Conservation (phyloP, 1,284 basidiomycete genomes). For the Apiotrichum sp. region DNA sequence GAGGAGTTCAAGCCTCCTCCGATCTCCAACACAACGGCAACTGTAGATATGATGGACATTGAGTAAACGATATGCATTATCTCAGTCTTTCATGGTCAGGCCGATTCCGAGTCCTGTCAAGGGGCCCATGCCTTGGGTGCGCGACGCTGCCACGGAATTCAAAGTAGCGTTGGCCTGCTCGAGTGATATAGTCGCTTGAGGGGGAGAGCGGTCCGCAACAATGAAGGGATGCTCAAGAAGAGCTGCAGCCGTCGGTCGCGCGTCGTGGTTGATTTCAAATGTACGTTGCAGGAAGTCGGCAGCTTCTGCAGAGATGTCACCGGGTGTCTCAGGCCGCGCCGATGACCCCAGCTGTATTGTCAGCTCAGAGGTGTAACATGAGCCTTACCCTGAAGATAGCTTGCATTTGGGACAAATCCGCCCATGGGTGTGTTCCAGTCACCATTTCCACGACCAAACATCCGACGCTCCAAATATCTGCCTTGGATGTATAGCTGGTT, state of each 20-base stretch:
- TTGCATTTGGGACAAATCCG: conserved; percentile 97
- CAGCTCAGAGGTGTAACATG: background rate
- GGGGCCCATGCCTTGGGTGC: conserved; percentile 1
- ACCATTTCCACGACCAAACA: conserved; percentile 98
- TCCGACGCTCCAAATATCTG: conserved; percentile 98
- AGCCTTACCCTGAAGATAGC: conserved; percentile 80
- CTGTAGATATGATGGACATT: conserved; percentile 24
- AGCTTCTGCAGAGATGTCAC: conserved; percentile 78
- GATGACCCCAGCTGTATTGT: conserved; percentile 73
- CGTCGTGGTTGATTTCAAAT: conserved; percentile 75
- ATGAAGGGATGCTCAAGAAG: conserved; percentile 74
- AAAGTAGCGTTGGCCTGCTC: conserved; percentile 15
- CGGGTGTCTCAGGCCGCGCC: conserved; percentile 73
- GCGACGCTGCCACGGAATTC: conserved; percentile 11
- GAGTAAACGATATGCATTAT: conserved; percentile 13
- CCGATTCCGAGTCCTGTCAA: background rate
- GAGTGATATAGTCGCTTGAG: conserved; percentile 5
- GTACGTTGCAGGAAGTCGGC: conserved; percentile 76
- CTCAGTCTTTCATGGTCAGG: background rate
- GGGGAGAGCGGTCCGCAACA: conserved; percentile 9
- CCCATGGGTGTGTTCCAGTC: conserved; percentile 95
- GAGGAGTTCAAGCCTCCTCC: conserved; percentile 7
- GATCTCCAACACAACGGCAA: background rate
- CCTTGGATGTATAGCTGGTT: conserved; percentile 81
- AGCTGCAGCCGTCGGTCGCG: conserved; percentile 71